Conservation (phyloP, 2,329 filamentous ascomycete species). For the Amesomyces nigricolor region DNA sequence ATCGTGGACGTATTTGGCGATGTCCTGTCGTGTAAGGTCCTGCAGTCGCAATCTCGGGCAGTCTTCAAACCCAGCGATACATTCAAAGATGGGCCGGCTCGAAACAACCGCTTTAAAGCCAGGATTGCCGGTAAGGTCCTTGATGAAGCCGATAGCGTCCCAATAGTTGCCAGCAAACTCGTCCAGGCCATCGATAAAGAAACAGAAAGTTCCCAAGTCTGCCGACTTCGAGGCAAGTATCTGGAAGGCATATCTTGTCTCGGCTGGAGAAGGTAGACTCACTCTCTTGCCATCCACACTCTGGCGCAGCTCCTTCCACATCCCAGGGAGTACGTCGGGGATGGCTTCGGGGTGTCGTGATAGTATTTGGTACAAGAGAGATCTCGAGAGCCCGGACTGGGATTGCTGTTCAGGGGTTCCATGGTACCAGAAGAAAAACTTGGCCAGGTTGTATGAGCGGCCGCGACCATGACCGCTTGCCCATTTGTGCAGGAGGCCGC, state of each 20-base stretch:
- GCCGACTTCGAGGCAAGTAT: background rate
- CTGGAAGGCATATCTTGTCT: background rate
- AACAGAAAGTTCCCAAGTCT: slow-evolving; percentile 6
- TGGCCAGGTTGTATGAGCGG: slow-evolving; percentile 11
- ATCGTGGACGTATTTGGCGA: slow-evolving; percentile 6
- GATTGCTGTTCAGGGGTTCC: slow-evolving; percentile 23
- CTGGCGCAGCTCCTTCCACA: slow-evolving; percentile 10
- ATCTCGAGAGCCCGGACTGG: slow-evolving; percentile 20
- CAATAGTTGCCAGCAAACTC: slow-evolving; percentile 15
- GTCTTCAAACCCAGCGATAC: slow-evolving; percentile 3
- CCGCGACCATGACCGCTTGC: background rate
- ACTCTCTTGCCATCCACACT: background rate
- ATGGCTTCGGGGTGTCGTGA: slow-evolving; percentile 16
- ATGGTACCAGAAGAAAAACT: slow-evolving; percentile 26
- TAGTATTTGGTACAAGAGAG: slow-evolving; percentile 23
- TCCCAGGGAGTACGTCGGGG: slow-evolving; percentile 11
- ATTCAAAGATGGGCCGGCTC: slow-evolving; percentile 11
- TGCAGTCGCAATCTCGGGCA: slow-evolving; percentile 7
- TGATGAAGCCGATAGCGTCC: slow-evolving; percentile 6
- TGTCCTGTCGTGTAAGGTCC: slow-evolving; percentile 1
- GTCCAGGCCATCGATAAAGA: slow-evolving; percentile 25
- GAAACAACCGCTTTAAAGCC: slow-evolving; percentile 13
- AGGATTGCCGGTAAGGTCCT: background rate
- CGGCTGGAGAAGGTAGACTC: background rate
- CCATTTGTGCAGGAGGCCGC: slow-evolving; percentile 17